Evolutionary conservation across 331 rosid genomes (phyloP), one percentile per base, ranked within the genome.

Genomic region (Malus hybrid): DNA sequence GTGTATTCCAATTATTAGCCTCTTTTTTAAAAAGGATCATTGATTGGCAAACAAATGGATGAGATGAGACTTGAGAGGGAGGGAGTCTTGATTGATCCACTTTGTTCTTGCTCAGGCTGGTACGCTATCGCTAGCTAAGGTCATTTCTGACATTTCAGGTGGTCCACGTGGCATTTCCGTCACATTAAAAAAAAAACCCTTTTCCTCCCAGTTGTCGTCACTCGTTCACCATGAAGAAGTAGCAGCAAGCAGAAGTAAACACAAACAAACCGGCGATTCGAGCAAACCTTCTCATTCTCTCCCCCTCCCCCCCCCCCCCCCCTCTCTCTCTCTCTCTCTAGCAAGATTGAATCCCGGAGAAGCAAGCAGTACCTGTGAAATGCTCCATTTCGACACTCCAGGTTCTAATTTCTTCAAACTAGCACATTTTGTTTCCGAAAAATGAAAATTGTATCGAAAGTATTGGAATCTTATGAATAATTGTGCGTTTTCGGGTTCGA

Each of bases 331-430:
- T 24, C 62, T 42, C n/a, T 30, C 48, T n/a, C 48, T 46, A 22
- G 18, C 68, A 60, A 42, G 39, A 64, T 13, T 18, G 68, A 30
- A 32, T 1, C 20, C 34, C 67, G 4, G 7, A 46, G 30, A 33
- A 12, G 33, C 63, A 19, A 46, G 30, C 69, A 32, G 7, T 20
- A 44, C 39, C 20, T 28, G 24, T 29, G 18, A 19, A 60, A 77
- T 70, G 80, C 75, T 77, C 60, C n/a, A 18, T 72, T 46, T 70
- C 26, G 6, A 48, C 76, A 20, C 76, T 50, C 13, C 78, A 81
- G 85, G 85, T 71, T 44, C 72, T 26, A 13, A 55, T 76, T 69
- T 24, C 67, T 48, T 14, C 63, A 39, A 3, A 22, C 44, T 12
- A 39, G 18, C 6, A 4, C 61, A 3, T 6, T 6, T 24, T n/a